Evolutionary conservation across 2,329 filamentous ascomycete species (phyloP), one percentile per base, ranked within the genome.

Genomic region (Albifimbria verrucaria): DNA sequence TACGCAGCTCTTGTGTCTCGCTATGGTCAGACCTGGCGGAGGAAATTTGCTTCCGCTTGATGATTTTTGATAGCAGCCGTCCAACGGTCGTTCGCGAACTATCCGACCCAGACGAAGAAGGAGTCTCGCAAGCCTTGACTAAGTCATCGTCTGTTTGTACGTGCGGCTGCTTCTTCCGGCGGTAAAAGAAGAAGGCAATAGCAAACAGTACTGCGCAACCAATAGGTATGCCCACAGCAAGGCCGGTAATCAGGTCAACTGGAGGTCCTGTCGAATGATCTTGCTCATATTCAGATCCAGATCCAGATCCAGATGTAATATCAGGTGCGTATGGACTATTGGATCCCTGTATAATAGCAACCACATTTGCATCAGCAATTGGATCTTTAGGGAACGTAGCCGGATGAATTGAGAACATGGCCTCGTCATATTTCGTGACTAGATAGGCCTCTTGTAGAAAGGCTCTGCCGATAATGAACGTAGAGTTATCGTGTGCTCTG

Each of bases 391-490:
- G 77, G 61, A 83, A 80, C 49, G 62, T 61, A 10, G 82, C 82
- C 59, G 84, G 79, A 51, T 83, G 76, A 22, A 87, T 60, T 1
- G 79, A 80, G 63, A 83, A 85, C 12, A 66, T 65, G 17, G 67
- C 72, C 32, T 73, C 73, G 55, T 85, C 82, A 60, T 83, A 85
- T 57, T 77, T 77, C 23, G 77, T 81, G 26, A 82, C 74, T 6
- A 85, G 66, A 55, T 85, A 85, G 2, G 86, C 80, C 67, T 90
- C 87, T 64, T 90, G 88, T 51, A 91, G 70, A 58, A 90, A 90
- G 0, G 82, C 79, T 28, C 86, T 78, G 7, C 88, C 88, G 32
- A 90, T 77, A 12, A 86, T 79, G 65, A 82, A 79, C 57, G 83
- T 77, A 15, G 73, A 74, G 32, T 77, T 75, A 52, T 80, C 75